Percentiles rank a stretch among this genome's conserved stretches.
These are phyloP conservation scores for Zymoseptoria passerinii DNA, from an alignment of 2,329 filamentous ascomycete genomes.

Conservation along the genomic window DNA sequence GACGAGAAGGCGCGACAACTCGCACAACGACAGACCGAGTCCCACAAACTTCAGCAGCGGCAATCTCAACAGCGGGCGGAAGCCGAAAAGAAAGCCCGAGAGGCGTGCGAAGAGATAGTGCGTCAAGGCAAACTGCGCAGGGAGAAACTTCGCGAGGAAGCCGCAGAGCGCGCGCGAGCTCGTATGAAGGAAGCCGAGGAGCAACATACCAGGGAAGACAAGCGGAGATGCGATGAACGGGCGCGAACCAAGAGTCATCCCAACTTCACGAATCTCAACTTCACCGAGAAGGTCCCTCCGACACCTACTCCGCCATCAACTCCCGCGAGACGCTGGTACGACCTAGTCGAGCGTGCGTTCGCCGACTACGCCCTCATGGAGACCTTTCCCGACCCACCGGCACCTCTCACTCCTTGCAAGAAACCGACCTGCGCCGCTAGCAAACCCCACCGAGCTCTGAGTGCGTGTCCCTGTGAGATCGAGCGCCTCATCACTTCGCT, in stretches of 20 bases:
- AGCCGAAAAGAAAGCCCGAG: background rate
- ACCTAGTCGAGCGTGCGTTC: constrained; percentile 3
- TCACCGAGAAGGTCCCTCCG: background rate
- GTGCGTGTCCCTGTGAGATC: constrained; percentile 4
- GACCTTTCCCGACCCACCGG: constrained; percentile 4
- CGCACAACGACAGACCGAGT: background rate
- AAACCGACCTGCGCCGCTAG: background rate
- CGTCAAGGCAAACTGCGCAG: background rate
- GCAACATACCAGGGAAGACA: background rate
- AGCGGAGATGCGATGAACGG: background rate
- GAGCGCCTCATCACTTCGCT: background rate
- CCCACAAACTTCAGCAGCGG: background rate
- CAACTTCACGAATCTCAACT: background rate
- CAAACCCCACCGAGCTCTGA: background rate
- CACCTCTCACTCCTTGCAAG: background rate
- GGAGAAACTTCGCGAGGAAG: background rate
- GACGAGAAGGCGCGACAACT: background rate
- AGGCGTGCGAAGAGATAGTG: background rate
- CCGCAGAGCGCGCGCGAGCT: background rate
- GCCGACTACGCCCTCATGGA: constrained; percentile 3
- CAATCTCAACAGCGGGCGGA: background rate
- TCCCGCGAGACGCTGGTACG: constrained; percentile 2
- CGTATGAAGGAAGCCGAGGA: background rate
- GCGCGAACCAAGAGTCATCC: background rate
- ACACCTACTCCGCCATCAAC: background rate